A percentile compares a stretch with the other conserved stretches of the same genome.
Conservation (phyloP, 306 rosid species). For the Psophocarpus tetragonolobus region DNA sequence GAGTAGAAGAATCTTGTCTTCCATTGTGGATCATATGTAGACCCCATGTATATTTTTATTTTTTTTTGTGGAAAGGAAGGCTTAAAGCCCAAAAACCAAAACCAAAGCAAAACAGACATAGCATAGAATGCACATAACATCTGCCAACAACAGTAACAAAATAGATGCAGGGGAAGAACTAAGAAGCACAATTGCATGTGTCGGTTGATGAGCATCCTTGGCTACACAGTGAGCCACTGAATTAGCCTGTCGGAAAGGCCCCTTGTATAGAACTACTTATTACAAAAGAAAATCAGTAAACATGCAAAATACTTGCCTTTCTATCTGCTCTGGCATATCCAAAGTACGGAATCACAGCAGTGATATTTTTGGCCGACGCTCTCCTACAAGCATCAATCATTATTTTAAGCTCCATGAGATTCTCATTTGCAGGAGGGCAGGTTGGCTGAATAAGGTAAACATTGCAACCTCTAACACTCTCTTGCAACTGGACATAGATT, state of each 20-base stretch:
- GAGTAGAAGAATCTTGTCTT: not conserved
- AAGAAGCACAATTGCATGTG: no score
- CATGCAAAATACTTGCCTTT: slow-evolving; percentile 59
- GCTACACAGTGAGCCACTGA: no score
- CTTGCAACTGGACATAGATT: slow-evolving; percentile 88
- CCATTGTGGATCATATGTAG: not conserved
- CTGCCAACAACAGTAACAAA: no score
- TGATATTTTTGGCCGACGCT: slow-evolving; percentile 89
- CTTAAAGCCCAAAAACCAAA: no score
- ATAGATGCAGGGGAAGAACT: no score
- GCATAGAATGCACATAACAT: no score
- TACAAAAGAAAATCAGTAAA: not conserved
- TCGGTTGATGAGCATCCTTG: no score
- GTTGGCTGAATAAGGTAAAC: slow-evolving; percentile 90
- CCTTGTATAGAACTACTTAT: not conserved
- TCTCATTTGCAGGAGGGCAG: slow-evolving; percentile 94
- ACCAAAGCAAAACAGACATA: no score
- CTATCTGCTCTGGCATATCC: slow-evolving; percentile 99
- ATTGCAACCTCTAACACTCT: slow-evolving; percentile 96
- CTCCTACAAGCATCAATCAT: slow-evolving; percentile 97
- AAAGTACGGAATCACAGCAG: slow-evolving; percentile 94
- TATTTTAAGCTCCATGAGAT: slow-evolving; percentile 87
- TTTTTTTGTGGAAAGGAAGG: no score
- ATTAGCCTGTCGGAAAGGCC: no score
- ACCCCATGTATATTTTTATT: not conserved